These are phyloP conservation scores for Lepiota venenata DNA, from an alignment of 768 basidiomycete species.

Conservation along the genomic window DNA sequence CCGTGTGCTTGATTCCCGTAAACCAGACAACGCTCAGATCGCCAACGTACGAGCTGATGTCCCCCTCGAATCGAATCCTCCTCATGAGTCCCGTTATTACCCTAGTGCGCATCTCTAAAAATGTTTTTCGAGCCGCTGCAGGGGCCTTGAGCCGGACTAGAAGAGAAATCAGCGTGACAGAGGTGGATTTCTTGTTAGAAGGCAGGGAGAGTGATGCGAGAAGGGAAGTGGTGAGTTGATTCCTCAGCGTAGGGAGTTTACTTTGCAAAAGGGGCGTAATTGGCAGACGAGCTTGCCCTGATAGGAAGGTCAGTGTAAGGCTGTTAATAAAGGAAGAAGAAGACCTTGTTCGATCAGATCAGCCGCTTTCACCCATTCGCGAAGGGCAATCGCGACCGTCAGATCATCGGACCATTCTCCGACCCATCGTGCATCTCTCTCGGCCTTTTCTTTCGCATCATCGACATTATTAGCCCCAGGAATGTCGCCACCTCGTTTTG, in stretches of 20 bases:
- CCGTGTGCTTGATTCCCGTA: constrained; percentile 94
- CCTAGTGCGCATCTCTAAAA: constrained; percentile 73
- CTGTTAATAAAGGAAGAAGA: constrained; percentile 7
- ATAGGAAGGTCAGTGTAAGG: not conserved
- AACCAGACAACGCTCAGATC: constrained; percentile 89
- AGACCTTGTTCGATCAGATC: constrained; percentile 78
- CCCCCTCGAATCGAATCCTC: constrained; percentile 87
- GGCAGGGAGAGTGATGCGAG: constrained; percentile 72
- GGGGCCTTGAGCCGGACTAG: constrained; percentile 74
- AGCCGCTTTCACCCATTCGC: constrained; percentile 89
- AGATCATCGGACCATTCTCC: constrained; percentile 91
- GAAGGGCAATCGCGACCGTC: constrained; percentile 85
- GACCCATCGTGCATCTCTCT: constrained; percentile 82
- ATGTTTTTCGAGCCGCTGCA: constrained; percentile 76
- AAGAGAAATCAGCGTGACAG: constrained; percentile 67
- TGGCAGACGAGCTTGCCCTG: constrained; percentile 61
- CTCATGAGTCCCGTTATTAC: constrained; percentile 77
- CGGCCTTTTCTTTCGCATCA: constrained; percentile 68
- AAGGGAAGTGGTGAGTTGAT: constrained; percentile 65
- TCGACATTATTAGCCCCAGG: constrained; percentile 33
- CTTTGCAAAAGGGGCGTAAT: constrained; percentile 48
- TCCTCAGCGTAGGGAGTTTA: constrained; percentile 65
- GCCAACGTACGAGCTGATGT: constrained; percentile 79
- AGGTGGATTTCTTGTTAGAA: constrained; percentile 72
- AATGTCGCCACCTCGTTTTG: constrained; percentile 49